Base-by-base conservation (phyloP, 2,329 filamentous ascomycete genomes). In the Fusarium brevicatenulatum region DNA sequence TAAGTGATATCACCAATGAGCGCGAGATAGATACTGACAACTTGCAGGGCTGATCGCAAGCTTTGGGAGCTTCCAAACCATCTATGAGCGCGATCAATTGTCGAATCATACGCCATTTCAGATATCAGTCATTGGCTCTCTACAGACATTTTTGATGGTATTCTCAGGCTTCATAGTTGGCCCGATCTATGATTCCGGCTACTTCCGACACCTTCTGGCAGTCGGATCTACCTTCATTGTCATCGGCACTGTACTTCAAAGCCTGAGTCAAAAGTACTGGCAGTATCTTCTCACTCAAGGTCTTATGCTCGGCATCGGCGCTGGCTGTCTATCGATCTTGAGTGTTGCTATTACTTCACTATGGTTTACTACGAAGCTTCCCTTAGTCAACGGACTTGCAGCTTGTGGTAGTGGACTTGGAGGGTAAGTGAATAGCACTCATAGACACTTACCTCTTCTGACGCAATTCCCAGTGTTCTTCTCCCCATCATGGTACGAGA, bases 241-340 rank as follows among this genome's bases (percentile, higher is more conserved):
- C 9, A 23, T 71, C 9, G 75, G 75, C 1, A 75, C 67, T 1
- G 49, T 76, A 0, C 40, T 77, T 1, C 75, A 77, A 11, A 77
- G 75, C 19, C 40, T 77, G 4, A 57, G 73, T 13, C 55, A 50
- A 5, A 42, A 88, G 74, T 93, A 93, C 77, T 95, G 92, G 91
- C 93, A 96, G 53, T 95, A 95, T 77, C 89, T 97, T 80, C 83
- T 97, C 21, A 87, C 89, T 8, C 94, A 95, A 73, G 92, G 93
- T 4, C 79, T 96, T 2, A 81, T 95, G 9, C 88, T 89, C 53
- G 94, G 94, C 11, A 71, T 92, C 3, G 92, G 91, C 5, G 90
- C 90, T 3, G 92, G 92, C 2, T 86, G 95, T 43, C 88, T 97
- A 52, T 95, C 95, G 77, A 96, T 93, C 0, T 92, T 94, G 2